These are phyloP conservation scores for Cystobasidium tubakii DNA, from an alignment of 768 basidiomycete species.

Conservation along the genomic window DNA sequence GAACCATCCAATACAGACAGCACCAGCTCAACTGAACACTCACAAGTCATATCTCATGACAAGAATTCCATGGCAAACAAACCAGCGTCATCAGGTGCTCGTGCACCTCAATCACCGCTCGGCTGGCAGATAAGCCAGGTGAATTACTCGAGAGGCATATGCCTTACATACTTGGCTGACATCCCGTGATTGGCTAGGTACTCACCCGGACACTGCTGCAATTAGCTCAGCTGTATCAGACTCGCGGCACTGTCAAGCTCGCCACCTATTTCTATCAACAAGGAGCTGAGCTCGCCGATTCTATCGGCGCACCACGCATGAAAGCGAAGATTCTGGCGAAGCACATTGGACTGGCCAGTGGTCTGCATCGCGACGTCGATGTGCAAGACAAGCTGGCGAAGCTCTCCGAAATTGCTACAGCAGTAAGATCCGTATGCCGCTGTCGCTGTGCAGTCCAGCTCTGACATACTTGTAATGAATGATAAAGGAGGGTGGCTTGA, in stretches of 20 bases:
- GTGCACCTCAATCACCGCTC: background rate
- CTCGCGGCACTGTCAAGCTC: constrained; percentile 74
- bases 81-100: background rate
- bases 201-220: constrained; percentile 59
- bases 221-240: constrained; percentile 61
- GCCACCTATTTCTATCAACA: constrained; percentile 77
- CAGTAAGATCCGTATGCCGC: constrained; percentile 47
- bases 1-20: constrained; percentile 39
- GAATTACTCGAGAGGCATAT: no score
- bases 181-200: constrained; percentile 35
- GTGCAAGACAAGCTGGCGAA: constrained; percentile 57
- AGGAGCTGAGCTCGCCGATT: constrained; percentile 65
- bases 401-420: background rate
- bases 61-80: no score
- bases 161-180: no score
- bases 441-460: constrained; percentile 53
- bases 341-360: constrained; percentile 65
- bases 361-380: constrained; percentile 59
- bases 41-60: no score
- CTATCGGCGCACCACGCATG: constrained; percentile 63
- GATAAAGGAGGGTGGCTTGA: constrained; percentile 21
- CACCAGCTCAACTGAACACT: constrained; percentile 37
- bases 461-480: constrained; percentile 42
- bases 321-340: constrained; percentile 62
- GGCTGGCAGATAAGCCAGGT: background rate